Evolutionary conservation across 2,329 filamentous ascomycete species (phyloP).

Genomic region (Claviceps africana): DNA sequence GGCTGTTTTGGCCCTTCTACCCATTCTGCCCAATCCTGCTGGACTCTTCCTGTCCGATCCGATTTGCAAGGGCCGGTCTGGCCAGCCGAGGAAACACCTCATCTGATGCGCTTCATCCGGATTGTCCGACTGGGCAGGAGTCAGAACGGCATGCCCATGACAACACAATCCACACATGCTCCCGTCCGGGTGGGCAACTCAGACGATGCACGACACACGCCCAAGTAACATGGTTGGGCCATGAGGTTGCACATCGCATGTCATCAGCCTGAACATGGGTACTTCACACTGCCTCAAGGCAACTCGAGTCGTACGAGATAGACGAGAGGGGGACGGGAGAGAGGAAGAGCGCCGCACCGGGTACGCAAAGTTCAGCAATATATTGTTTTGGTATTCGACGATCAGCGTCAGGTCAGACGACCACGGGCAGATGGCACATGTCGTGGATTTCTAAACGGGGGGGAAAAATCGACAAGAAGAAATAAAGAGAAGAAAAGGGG

Average conservation of each 20-base stretch:
- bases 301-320: not conserved
- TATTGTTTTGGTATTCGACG: slow-evolving; percentile 2
- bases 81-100: not conserved
- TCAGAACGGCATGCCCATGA: not conserved
- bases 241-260: slow-evolving; percentile 1
- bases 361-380: not conserved
- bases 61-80: not conserved
- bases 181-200: not conserved
- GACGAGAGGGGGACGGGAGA: too few relatives aligned
- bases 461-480: not conserved
- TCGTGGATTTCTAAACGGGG: slow-evolving; percentile 1
- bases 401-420: not conserved
- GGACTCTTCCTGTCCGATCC: not conserved
- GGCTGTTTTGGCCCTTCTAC: not conserved
- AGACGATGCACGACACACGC: not conserved
- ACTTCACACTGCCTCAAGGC: not conserved
- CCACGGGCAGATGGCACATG: not conserved
- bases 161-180: not conserved
- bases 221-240: not conserved
- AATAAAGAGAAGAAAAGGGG: not conserved
- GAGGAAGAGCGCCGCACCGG: not conserved
- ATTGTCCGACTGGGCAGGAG: not conserved
- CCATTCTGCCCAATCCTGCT: not conserved
- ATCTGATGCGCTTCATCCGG: not conserved
- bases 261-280: not conserved